Conservation (phyloP, 106 monocot genomes). For the Chionographis japonica region DNA sequence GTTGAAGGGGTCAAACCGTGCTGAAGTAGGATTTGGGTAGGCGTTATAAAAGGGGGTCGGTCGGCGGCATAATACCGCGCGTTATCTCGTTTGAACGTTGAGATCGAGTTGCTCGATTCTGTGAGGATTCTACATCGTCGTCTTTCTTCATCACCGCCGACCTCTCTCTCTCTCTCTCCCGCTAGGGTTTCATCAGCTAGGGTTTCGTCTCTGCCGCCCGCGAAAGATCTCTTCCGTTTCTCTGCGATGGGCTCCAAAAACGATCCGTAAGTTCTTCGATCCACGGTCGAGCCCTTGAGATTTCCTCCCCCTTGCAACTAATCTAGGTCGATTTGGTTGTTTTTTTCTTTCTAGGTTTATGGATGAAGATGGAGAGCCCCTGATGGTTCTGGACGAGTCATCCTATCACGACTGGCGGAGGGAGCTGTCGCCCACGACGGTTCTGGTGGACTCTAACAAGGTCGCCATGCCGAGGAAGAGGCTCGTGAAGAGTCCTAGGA, state of each 20-base stretch:
- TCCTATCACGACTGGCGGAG: conserved; percentile 47
- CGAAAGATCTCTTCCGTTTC: too few species aligned
- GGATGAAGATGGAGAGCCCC: conserved; percentile 86
- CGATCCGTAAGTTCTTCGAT: conserved; percentile 29
- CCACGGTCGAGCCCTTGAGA: background rate
- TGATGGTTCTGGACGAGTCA: conserved; percentile 79
- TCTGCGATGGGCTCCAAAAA: conserved; percentile 31
- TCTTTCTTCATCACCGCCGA: too few species aligned
- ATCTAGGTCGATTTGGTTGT: background rate
- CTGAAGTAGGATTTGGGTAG: too few species aligned
- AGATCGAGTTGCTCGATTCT: too few species aligned
- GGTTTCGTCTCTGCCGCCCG: too few species aligned
- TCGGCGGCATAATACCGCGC: too few species aligned
- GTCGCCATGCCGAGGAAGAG: conserved; percentile 70
- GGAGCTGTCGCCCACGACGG: conserved; percentile 72
- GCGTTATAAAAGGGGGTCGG: too few species aligned
- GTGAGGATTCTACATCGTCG: too few species aligned
- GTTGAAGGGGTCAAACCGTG: too few species aligned
- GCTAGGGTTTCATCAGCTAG: too few species aligned
- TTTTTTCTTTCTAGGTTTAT: conserved; percentile 34
- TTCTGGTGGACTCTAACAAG: conserved; percentile 24
- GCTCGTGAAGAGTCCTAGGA: conserved; percentile 74
- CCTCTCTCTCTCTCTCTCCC: too few species aligned
- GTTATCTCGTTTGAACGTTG: too few species aligned
- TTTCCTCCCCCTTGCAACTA: background rate